Conservation (phyloP, 257 asterid genomes). For the Solanum lignicaule region DNA sequence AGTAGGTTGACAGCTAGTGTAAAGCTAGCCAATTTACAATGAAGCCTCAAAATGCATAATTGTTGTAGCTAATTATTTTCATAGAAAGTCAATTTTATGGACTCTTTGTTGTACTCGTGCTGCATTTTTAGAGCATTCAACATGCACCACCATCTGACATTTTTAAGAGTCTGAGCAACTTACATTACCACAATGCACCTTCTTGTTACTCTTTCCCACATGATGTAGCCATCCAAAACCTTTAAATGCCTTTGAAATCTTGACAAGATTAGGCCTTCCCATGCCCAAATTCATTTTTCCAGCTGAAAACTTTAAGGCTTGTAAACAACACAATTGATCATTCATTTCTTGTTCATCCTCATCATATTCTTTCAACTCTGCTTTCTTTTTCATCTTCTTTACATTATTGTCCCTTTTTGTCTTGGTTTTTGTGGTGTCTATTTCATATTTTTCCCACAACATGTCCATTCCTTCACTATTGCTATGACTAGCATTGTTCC, state of each 20-base stretch:
- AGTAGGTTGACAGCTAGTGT: background rate
- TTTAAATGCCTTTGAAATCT: slow-evolving; percentile 69
- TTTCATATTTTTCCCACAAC: slow-evolving; percentile 74
- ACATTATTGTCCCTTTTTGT: background rate
- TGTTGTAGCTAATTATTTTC: background rate
- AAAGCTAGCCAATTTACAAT: background rate
- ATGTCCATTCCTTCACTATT: slow-evolving; percentile 7
- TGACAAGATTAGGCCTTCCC: slow-evolving; percentile 62
- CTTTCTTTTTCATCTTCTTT: background rate
- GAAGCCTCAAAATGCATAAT: background rate
- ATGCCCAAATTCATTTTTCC: slow-evolving; percentile 77
- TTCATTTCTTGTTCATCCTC: slow-evolving; percentile 19
- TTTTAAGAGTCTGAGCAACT: background rate
- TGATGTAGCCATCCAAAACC: slow-evolving; percentile 86
- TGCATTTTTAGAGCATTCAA: background rate
- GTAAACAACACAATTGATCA: slow-evolving; percentile 53
- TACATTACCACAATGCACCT: slow-evolving; percentile 61
- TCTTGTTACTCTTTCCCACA: slow-evolving; percentile 50
- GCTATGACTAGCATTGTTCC: background rate
- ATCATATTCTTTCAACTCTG: background rate
- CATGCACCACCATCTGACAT: background rate
- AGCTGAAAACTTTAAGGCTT: slow-evolving; percentile 62
- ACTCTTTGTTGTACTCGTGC: background rate
- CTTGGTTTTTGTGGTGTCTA: slow-evolving; percentile 16
- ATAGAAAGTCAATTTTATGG: background rate